Conservation (phyloP, 805 yeast genomes). For the Candida ascalaphidarum region DNA sequence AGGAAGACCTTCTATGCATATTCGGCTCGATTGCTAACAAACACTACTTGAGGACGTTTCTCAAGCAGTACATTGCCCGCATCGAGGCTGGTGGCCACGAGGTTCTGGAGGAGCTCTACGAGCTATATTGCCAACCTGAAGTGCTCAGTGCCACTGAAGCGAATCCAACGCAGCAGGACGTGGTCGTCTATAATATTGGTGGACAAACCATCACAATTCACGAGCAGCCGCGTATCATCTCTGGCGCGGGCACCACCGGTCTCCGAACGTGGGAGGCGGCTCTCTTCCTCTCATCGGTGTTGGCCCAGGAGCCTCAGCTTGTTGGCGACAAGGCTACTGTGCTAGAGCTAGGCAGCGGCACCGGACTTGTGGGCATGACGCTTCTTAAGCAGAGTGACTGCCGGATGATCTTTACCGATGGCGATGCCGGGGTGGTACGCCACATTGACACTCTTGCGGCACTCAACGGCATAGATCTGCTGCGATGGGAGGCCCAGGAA, state of each 20-base stretch:
- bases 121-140: slow-evolving; percentile 20
- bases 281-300: slow-evolving; percentile 47
- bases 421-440: slow-evolving; percentile 49
- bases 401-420: slow-evolving; percentile 49
- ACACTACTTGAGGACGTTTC: slow-evolving; percentile 41
- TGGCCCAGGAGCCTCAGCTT: slow-evolving; percentile 13
- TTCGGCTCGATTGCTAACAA: no score
- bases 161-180: slow-evolving; percentile 30
- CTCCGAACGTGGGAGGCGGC: slow-evolving; percentile 94
- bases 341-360: slow-evolving; percentile 83
- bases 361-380: slow-evolving; percentile 67
- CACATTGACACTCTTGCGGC: slow-evolving; percentile 34
- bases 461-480: slow-evolving; percentile 28
- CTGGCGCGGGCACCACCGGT: slow-evolving; percentile 83
- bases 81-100: slow-evolving; percentile 23
- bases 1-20: slow-evolving; percentile 19
- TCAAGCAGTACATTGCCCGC: slow-evolving; percentile 31
- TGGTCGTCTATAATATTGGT: slow-evolving; percentile 24
- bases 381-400: slow-evolving; percentile 17
- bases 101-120: slow-evolving; percentile 36
- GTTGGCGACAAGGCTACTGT: slow-evolving; percentile 25
- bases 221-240: slow-evolving; percentile 57
- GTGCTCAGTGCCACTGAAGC: slow-evolving; percentile 24
- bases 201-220: slow-evolving; percentile 27
- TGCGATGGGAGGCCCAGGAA: slow-evolving; percentile 17